Evolutionary conservation across 495 filamentous ascomycete species (phyloP), one percentile per base, ranked within the genome.

Genomic region (Cercophora sp.): DNA sequence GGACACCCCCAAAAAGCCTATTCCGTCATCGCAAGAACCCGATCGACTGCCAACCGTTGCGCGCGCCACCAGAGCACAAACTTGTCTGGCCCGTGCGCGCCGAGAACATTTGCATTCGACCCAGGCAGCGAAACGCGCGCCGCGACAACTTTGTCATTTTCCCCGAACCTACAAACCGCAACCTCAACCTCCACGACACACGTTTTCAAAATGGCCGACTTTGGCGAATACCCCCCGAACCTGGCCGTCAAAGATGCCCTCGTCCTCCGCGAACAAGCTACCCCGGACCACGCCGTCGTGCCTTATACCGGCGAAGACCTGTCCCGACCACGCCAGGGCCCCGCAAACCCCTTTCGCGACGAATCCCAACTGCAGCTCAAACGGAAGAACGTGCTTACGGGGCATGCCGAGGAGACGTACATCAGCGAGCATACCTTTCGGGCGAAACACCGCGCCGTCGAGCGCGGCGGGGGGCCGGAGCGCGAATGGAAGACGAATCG

Each of bases 331-430:
- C 67, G 72, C 0, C 76, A 87, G 58, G 89, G 89, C 4, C 90
- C 90, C 25, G 71, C 79, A 20, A 91, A 95, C 65, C 88, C 91
- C n/a, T 89, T 88, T 72, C 84, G 85, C 65, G 75, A 82, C 46
- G 79, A 82, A 58, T 72, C 23, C 73, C 74, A 26, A 74, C 75
- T 73, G 8, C 13, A 45, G 10, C 52, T 52, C 22, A 94, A 92
- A 68, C 84, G 92, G 49, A 95, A 95, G 61, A 92, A 93, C 54
- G 85, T 97, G 1, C 84, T 94, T 8, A 96, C 94, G 0, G 93
- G 93, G 4, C 84, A 80, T 62, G 94, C 94, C 0, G 79, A 91
- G 55, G 92, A 97, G 69, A 85, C 85, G 1, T 89, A 82, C 50
- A 84, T 99, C 54, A 94, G 88, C 67, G 92, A 95, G 61, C 78